Evolutionary conservation across 2,329 filamentous ascomycete genomes (phyloP), one percentile per base, ranked within the genome.

Genomic region (Paraphoma sp.): DNA sequence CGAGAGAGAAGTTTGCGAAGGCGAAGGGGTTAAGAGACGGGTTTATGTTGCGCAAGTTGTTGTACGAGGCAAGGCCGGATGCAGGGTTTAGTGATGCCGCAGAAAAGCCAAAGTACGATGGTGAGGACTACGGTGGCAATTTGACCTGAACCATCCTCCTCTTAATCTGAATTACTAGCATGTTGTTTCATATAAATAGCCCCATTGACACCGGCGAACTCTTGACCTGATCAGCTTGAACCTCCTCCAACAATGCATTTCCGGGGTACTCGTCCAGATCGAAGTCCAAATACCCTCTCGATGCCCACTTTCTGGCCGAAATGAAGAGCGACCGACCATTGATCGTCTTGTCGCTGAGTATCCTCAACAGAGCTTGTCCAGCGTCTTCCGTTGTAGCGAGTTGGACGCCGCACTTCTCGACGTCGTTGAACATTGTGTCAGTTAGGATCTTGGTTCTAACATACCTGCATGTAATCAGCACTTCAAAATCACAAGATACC

Each of bases 381-480:
- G 33, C 33, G 50, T 60, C 58, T 45, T 57, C 54, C 1, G 17
- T 43, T 8, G 45, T 53, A 4, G 58, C 58, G 17, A 60, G 42
- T 33, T 59, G 33, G 6, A 62, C 50, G 4, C 51, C 56, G 8
- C 16, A 18, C 17, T 42, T 36, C 14, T 49, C 44, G 10, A 56
- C 48, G 11, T 49, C 29, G 18, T 56, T 43, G 29, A 59, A 56
- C 17, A 41, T 53, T 11, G 56, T 53, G 10, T 53, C 18, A 0
- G 56, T 29, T 0, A 62, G 38, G 28, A 62, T 62, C 2, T 54
- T 51, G 17, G 51, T 62, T 30, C 51, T 46, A 12, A 62, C 57
- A 16, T 60, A 61, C 59, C 56, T 54, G 0, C 51, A 53, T 29
- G 53, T 43, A 12, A 59, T 43, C 14, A 57, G 17, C 17, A 59